phyloP scores from a whole-genome alignment of 148 eudicot species.

The Oxyria digyna region DNA sequence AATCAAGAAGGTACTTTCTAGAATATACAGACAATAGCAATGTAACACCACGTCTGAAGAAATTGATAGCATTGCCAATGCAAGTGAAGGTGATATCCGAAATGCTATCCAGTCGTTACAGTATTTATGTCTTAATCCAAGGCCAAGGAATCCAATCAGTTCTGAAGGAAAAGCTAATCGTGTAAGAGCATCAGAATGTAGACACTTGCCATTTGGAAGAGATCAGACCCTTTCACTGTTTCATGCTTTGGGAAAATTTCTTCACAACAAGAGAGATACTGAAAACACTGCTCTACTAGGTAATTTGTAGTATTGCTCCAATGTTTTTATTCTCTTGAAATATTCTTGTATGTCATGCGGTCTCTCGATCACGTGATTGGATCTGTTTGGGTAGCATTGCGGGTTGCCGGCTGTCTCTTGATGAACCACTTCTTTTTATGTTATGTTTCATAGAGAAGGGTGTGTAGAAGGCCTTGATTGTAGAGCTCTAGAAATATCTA shows the following conservation, averaged over 20 bases:
- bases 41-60: slow-evolving; percentile 40
- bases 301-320: slow-evolving; percentile 27
- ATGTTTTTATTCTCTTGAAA: background rate
- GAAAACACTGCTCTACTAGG: slow-evolving; percentile 32
- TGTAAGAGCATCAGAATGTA: slow-evolving; percentile 19
- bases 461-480: background rate
- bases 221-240: slow-evolving; percentile 86
- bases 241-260: slow-evolving; percentile 94
- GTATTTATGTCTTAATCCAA: slow-evolving; percentile 58
- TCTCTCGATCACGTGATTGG: background rate
- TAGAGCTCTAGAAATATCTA: background rate
- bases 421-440: background rate
- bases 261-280: slow-evolving; percentile 89
- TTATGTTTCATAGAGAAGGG: background rate
- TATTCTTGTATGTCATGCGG: background rate
- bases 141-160: slow-evolving; percentile 16
- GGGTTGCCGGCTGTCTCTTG: background rate
- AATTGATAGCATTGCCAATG: slow-evolving; percentile 63
- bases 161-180: slow-evolving; percentile 22
- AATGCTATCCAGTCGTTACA: slow-evolving; percentile 83
- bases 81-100: slow-evolving; percentile 94
- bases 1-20: slow-evolving; percentile 62
- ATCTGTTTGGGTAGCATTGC: background rate
- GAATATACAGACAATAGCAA: slow-evolving; percentile 58
- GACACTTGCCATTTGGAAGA: slow-evolving; percentile 51